These are phyloP conservation scores for Omphalotus olearius DNA, from an alignment of 1,284 basidiomycete genomes.

Conservation along the genomic window DNA sequence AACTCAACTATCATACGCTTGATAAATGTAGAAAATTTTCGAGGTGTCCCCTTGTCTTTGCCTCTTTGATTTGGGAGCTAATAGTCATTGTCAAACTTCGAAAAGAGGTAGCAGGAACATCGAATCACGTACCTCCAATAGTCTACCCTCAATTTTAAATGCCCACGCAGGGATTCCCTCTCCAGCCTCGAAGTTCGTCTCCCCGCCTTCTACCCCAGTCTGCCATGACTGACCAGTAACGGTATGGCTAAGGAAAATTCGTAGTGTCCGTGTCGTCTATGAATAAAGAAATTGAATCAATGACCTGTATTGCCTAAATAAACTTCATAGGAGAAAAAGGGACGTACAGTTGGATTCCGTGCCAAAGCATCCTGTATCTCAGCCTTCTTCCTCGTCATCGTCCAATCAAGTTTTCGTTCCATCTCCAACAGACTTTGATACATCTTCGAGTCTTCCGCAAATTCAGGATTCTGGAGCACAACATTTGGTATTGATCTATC, in stretches of 20 bases:
- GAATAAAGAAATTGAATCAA: neutral
- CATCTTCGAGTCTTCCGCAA: constrained; percentile 79
- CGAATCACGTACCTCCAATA: constrained; percentile 63
- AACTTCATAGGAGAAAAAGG: neutral
- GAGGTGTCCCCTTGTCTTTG: constrained; percentile 61
- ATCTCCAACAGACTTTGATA: constrained; percentile 85
- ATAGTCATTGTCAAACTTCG: neutral
- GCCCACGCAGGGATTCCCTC: constrained; percentile 90
- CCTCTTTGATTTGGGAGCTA: constrained; percentile 58
- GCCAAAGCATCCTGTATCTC: constrained; percentile 84
- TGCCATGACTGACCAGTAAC: constrained; percentile 87
- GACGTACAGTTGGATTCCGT: constrained; percentile 52
- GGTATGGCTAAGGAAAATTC: constrained; percentile 88
- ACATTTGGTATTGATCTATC: constrained; percentile 77
- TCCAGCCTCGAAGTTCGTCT: constrained; percentile 53
- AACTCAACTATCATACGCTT: constrained; percentile 86
- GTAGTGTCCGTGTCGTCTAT: constrained; percentile 82
- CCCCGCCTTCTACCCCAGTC: constrained; percentile 37
- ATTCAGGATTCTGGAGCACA: constrained; percentile 61
- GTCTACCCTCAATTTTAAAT: constrained; percentile 83
- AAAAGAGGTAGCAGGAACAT: neutral
- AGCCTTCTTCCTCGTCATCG: constrained; percentile 83
- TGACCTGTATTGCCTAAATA: neutral
- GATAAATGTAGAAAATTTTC: constrained; percentile 86
- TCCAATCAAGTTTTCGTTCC: constrained; percentile 95